Evolutionary conservation across 345 rosid genomes (phyloP).

Genomic region (Brassica carinata): DNA sequence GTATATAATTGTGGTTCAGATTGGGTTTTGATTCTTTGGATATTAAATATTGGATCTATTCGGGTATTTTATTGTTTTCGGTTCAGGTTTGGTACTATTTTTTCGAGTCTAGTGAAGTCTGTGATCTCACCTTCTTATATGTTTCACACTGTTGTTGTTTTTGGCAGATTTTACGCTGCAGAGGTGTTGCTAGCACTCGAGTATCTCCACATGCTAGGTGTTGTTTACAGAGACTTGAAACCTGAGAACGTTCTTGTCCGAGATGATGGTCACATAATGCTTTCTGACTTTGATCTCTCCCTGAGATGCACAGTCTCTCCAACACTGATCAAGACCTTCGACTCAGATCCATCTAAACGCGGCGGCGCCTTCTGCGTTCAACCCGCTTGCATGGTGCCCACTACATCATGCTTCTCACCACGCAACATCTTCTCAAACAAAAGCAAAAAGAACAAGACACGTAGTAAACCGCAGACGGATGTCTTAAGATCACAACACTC

Average conservation of each 20-base stretch:
- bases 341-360: slow-evolving; percentile 74
- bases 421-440: slow-evolving; percentile 72
- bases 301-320: slow-evolving; percentile 90
- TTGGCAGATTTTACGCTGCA: slow-evolving; percentile 88
- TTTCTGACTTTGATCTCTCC: slow-evolving; percentile 96
- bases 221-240: slow-evolving; percentile 94
- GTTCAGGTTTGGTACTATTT: not conserved
- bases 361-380: slow-evolving; percentile 82
- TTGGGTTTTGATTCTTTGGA: too few species aligned
- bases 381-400: slow-evolving; percentile 76
- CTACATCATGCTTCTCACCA: slow-evolving; percentile 74
- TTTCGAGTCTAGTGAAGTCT: not conserved
- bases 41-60: too few species aligned
- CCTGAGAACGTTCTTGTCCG: slow-evolving; percentile 99
- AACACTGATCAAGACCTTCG: slow-evolving; percentile 67
- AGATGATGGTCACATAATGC: slow-evolving; percentile 99
- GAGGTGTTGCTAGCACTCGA: slow-evolving; percentile 94
- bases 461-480: slow-evolving; percentile 58
- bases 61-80: too few species aligned
- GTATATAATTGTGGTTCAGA: too few species aligned
- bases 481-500: slow-evolving; percentile 50
- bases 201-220: slow-evolving; percentile 99
- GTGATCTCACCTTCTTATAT: slow-evolving; percentile 11
- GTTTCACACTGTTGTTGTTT: not conserved
- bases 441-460: slow-evolving; percentile 76